Conservation (phyloP, 495 filamentous ascomycete genomes). For the Hypoxylon trugodes region DNA sequence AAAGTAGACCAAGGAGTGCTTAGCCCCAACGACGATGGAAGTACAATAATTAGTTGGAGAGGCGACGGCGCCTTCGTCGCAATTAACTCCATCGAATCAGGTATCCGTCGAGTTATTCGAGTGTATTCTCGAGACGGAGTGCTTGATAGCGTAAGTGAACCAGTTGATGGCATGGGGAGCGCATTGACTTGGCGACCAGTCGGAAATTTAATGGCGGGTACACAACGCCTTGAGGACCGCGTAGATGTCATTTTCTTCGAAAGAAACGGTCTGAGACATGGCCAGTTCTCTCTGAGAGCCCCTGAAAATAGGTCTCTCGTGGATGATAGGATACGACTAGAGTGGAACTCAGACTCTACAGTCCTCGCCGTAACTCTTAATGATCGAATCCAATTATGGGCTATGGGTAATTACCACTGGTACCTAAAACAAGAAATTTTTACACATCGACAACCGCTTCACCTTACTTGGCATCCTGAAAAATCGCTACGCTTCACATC, state of each 20-base stretch:
- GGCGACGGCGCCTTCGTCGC: conserved; percentile 94
- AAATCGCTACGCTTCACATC: conserved; percentile 72
- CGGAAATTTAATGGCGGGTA: conserved; percentile 86
- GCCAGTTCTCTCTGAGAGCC: conserved; percentile 81
- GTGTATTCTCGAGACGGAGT: conserved; percentile 90
- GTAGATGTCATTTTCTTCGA: conserved; percentile 96
- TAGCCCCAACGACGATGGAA: conserved; percentile 73
- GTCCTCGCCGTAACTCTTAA: conserved; percentile 82
- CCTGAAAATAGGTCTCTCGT: conserved; percentile 62
- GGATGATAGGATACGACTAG: conserved; percentile 67
- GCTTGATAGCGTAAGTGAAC: conserved; percentile 91
- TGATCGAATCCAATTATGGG: conserved; percentile 91
- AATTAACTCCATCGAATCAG: conserved; percentile 76
- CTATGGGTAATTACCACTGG: conserved; percentile 96
- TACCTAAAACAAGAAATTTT: conserved; percentile 93
- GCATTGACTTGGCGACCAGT: conserved; percentile 90
- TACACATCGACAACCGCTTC: conserved; percentile 41
- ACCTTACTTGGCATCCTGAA: conserved; percentile 84
- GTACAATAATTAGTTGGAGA: conserved; percentile 84
- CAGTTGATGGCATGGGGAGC: conserved; percentile 87
- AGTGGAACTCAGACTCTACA: conserved; percentile 92
- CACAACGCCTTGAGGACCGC: conserved; percentile 73
- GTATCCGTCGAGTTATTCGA: conserved; percentile 76
- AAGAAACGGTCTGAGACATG: conserved; percentile 92
- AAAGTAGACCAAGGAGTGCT: conserved; percentile 85